Conservation (phyloP, 192 early-diverging fungal genomes). For the Paraglomus brasilianum region DNA sequence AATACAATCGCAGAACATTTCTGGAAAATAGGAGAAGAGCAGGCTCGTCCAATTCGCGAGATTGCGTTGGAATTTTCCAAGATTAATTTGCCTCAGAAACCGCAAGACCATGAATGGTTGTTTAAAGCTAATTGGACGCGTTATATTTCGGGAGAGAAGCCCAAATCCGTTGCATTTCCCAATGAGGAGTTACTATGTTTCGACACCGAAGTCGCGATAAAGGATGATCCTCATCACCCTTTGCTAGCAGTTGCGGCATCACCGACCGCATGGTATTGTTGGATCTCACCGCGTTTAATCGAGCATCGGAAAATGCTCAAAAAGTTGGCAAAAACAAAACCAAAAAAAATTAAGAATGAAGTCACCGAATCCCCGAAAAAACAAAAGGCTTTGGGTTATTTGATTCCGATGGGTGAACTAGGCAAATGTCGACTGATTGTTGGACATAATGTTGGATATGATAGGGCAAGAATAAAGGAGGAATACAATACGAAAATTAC, state of each 20-base stretch:
- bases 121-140: conserved; percentile 76
- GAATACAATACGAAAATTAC: conserved; percentile 72
- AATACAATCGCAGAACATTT: conserved; percentile 79
- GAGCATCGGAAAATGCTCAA: not conserved
- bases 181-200: conserved; percentile 73
- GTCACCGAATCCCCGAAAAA: not conserved
- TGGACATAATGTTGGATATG: conserved; percentile 93
- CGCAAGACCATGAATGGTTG: conserved; percentile 54
- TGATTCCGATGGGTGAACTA: conserved; percentile 67
- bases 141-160: conserved; percentile 54
- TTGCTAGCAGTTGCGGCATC: conserved; percentile 82
- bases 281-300: conserved; percentile 80
- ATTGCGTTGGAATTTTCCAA: conserved; percentile 54
- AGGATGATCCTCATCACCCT: conserved; percentile 67
- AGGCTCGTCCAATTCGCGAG: conserved; percentile 55
- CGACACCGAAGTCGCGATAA: conserved; percentile 79
- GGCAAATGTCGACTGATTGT: conserved; percentile 58
- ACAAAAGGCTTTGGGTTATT: conserved; percentile 32
- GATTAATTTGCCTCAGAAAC: conserved; percentile 36
- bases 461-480: conserved; percentile 83
- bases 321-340: not conserved
- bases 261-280: conserved; percentile 80
- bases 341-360: not conserved
- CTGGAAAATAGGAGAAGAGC: conserved; percentile 62
- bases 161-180: conserved; percentile 47